phyloP scores from a whole-genome alignment of 2,329 filamentous ascomycete genomes.

The Alternaria gaisen region DNA sequence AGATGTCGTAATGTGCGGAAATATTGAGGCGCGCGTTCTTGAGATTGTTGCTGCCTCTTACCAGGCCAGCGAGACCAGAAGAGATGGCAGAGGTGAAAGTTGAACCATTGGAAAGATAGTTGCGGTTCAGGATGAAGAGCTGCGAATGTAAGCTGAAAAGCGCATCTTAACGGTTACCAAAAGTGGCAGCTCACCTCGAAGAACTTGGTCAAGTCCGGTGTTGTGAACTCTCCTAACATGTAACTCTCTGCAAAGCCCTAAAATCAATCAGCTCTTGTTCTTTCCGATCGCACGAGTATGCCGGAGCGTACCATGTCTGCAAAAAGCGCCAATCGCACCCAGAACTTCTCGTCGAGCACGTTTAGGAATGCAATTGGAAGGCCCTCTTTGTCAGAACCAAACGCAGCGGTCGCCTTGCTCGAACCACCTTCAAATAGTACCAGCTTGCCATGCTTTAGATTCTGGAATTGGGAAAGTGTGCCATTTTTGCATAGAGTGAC shows the following conservation, averaged over 20 bases:
- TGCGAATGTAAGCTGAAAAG: constrained; percentile 46
- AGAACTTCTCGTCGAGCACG: constrained; percentile 73
- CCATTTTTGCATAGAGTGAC: constrained; percentile 57
- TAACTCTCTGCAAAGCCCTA: constrained; percentile 75
- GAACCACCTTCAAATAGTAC: constrained; percentile 56
- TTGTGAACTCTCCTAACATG: constrained; percentile 76
- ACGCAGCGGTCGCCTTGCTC: constrained; percentile 55
- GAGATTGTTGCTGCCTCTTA: constrained; percentile 58
- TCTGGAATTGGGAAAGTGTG: constrained; percentile 56
- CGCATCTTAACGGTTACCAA: neutral
- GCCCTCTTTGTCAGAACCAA: constrained; percentile 50
- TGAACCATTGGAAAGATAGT: constrained; percentile 69
- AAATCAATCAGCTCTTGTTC: neutral
- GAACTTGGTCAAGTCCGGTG: constrained; percentile 71
- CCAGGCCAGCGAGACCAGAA: constrained; percentile 64
- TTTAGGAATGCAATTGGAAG: constrained; percentile 63
- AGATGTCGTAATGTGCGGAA: constrained; percentile 77
- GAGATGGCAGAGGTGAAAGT: constrained; percentile 69
- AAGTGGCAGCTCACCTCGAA: constrained; percentile 64
- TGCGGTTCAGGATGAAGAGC: constrained; percentile 76
- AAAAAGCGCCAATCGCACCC: constrained; percentile 73
- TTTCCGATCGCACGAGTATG: neutral
- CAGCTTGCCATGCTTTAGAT: constrained; percentile 58
- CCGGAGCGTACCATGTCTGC: constrained; percentile 68
- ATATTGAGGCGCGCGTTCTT: constrained; percentile 69